Base-by-base conservation (phyloP, 768 basidiomycete species). In the Tylopilus vinaceipallidus region DNA sequence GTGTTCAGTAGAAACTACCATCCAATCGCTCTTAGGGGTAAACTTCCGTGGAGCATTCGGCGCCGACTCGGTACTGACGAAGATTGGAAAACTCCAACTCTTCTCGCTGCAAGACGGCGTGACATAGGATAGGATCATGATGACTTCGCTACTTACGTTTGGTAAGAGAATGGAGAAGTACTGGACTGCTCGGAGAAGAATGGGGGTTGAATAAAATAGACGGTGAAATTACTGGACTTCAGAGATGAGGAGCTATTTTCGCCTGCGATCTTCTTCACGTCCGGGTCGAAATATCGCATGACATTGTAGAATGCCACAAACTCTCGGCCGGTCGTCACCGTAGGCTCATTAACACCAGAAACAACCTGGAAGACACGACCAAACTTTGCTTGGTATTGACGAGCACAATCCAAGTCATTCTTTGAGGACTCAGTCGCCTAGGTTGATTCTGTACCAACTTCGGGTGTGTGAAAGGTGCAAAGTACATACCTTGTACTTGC, bases 111-210 rank as follows among this genome's bases (percentile, higher is more conserved):
- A n/a, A 16, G 4, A 3, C 20, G 42, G 23, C 6, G 11, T 22
- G 23, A 24, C 17, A 22, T 20, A 29, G n/a, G 8, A 23, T 33
- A 11, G 11, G 20, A 29, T 2, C 1, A 19, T 7, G 1, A n/a
- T n/a, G n/a, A n/a, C n/a, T n/a, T n/a, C n/a, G n/a, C n/a, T n/a
- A 23, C 42, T 5, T 23, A 47, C 45, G 36, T 33, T 0, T 42
- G 20, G 20, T 38, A 4, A 36, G 34, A n/a, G 30, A 20, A 2
- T 42, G 23, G 16, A 38, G 42, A 23, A 4, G 10, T 10, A n/a
- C n/a, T n/a, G n/a, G n/a, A n/a, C n/a, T n/a, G n/a, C n/a, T 20
- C 4, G 8, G 36, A 20, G 32, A 49, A 60, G 22, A 60, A 60
- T 0, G 47, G 51, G 1, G 59, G 55, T 1, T 41, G 47, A 19